Evolutionary conservation across 345 rosid species (phyloP), one percentile per base, ranked within the genome.

Genomic region (Cardamine occulta): DNA sequence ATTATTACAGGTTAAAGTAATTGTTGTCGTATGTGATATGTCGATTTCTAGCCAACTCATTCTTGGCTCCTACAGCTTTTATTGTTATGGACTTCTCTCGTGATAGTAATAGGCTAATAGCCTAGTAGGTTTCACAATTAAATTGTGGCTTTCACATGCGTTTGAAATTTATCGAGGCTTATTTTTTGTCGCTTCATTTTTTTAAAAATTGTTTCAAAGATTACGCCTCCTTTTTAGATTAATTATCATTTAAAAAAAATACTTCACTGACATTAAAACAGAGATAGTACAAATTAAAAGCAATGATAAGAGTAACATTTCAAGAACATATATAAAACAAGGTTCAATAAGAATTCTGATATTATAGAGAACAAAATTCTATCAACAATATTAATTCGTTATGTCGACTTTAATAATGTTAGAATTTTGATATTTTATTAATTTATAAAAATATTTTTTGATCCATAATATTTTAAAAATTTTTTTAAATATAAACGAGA

Each of bases 21-120:
- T 19, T 13, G 34, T 69, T 58, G 24, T 45, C 42, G 17, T 37
- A 4, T 12, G 23, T 53, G 17, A 53, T 37, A 68, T 51, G 68
- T 61, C 58, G 13, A 24, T 49, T 24, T 62, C 28, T 23, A 24
- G 37, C 39, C 29, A 61, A 8, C 60, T 2, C 59, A 61, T 17
- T 24, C 13, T 37, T 61, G 51, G 68, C 40, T 52, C 62, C 76
- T 28, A 73, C 53, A 51, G 23, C 60, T 12, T 72, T 61, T 51
- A 60, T 35, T 60, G 60, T 49, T 60, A 8, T 49, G 39, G 60
- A 61, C 61, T 35, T 35, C n/a, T 72, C 15, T 47, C 6, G 35
- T 47, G 17, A 32, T 47, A 23, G 4, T 24, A 2, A n/a, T 26
- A 52, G 62, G 19, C 19, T 19, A 19, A 0, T 28, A 3, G 31